Evolutionary conservation across 176 grass and related monocot species (phyloP).

Genomic region (Cocos nucifera): DNA sequence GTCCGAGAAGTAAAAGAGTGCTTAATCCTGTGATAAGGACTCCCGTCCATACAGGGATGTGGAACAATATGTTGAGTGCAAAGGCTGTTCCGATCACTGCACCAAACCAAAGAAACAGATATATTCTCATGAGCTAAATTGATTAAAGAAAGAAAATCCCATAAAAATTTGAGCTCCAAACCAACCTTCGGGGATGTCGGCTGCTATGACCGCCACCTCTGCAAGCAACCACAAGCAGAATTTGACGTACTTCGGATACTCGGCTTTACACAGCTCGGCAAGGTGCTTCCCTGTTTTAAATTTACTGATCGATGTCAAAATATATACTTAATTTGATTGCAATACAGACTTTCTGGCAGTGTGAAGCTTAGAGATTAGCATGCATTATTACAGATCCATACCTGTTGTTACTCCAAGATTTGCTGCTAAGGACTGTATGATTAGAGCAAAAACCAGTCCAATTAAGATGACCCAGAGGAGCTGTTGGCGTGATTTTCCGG

Average conservation of each 20-base stretch:
- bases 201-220: constrained; percentile 13
- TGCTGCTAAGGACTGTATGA: constrained; percentile 80
- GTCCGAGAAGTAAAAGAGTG: constrained; percentile 63
- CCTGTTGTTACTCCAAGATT: constrained; percentile 93
- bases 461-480: constrained; percentile 90
- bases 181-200: constrained; percentile 16
- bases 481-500: constrained; percentile 12
- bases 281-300: constrained; percentile 11
- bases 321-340: too few relatives aligned
- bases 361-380: too few relatives aligned
- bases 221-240: constrained; percentile 2
- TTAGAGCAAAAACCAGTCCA: constrained; percentile 72
- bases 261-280: constrained; percentile 12
- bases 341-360: too few relatives aligned
- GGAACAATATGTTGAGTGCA: constrained; percentile 74
- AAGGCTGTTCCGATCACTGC: constrained; percentile 79
- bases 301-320: too few relatives aligned
- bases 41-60: constrained; percentile 73
- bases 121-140: neutral
- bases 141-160: neutral
- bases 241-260: constrained; percentile 7
- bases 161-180: neutral
- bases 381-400: constrained; percentile 6
- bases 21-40: constrained; percentile 89
- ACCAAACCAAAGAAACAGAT: neutral